Percentiles rank a stretch among this genome's conserved stretches.
These are phyloP conservation scores for Mucor mucedo DNA, from an alignment of 371 early-diverging fungal genomes.

Conservation along the genomic window DNA sequence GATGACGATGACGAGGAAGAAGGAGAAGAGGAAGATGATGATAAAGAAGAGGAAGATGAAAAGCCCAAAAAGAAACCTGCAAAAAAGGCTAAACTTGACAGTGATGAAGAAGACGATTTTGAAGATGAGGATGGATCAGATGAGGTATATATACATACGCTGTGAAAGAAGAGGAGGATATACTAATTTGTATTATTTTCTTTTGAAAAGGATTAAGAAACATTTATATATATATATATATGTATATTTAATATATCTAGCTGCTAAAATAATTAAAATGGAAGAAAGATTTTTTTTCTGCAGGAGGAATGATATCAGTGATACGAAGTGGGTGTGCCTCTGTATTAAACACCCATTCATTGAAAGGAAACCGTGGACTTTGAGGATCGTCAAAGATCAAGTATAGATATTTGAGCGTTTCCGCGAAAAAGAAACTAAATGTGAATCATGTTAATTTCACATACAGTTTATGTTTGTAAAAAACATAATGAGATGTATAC, in stretches of 20 bases:
- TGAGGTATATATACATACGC: neutral
- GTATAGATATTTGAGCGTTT: conserved; percentile 95
- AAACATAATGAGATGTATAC: conserved; percentile 20
- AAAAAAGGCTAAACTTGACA: neutral
- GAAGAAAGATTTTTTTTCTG: conserved; percentile 1
- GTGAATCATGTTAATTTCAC: neutral
- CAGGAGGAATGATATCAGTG: conserved; percentile 24
- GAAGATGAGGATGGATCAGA: neutral
- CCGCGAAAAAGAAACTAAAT: conserved; percentile 83
- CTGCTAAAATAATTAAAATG: neutral
- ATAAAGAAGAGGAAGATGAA: conserved; percentile 2
- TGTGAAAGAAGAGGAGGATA: no score
- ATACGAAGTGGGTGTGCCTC: conserved; percentile 86
- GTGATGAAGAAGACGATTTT: conserved; percentile 11
- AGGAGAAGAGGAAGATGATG: neutral
- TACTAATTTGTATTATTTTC: no score
- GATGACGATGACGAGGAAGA: conserved; percentile 11
- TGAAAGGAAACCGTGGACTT: conserved; percentile 54
- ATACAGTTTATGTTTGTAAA: neutral
- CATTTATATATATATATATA: no score
- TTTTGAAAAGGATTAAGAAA: no score
- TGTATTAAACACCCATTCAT: conserved; percentile 87
- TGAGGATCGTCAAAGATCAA: conserved; percentile 79
- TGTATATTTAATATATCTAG: no score
- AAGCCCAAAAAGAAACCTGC: neutral